These are phyloP conservation scores for Fusarium cyanostomum DNA, from an alignment of 2,329 filamentous ascomycete genomes.

Conservation along the genomic window DNA sequence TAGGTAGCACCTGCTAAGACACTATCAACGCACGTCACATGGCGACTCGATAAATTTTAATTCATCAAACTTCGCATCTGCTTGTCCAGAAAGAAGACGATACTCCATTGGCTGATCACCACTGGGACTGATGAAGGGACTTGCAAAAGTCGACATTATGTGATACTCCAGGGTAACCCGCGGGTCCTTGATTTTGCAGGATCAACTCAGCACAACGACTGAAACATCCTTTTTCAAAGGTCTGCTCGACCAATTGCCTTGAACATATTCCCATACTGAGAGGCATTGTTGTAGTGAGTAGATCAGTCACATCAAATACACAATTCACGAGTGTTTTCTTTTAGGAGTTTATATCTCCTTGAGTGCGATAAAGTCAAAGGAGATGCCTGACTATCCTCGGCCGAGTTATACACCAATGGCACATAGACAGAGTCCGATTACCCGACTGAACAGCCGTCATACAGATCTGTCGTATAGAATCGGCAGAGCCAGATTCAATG, in stretches of 20 bases:
- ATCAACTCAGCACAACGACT: too few species aligned
- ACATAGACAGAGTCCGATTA: not conserved
- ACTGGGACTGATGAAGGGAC: not conserved
- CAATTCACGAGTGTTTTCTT: too few species aligned
- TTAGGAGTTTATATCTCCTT: not conserved
- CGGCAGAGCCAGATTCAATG: not conserved
- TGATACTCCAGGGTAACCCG: not conserved
- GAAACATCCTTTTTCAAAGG: too few species aligned
- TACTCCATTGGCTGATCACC: too few species aligned
- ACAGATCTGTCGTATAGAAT: not conserved
- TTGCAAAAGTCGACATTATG: not conserved
- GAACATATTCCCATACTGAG: too few species aligned
- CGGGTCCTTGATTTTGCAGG: too few species aligned
- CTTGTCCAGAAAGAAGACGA: too few species aligned
- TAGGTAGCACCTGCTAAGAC: not conserved
- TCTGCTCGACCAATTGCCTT: too few species aligned
- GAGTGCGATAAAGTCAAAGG: not conserved
- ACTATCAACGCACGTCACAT: not conserved
- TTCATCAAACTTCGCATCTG: too few species aligned
- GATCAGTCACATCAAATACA: too few species aligned
- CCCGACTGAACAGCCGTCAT: not conserved
- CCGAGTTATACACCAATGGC: not conserved
- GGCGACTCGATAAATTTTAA: not conserved
- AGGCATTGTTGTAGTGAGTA: too few species aligned
- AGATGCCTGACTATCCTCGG: not conserved